Base-by-base conservation (phyloP, 2,329 filamentous ascomycete species). In the Verticillium nonalfalfae region DNA sequence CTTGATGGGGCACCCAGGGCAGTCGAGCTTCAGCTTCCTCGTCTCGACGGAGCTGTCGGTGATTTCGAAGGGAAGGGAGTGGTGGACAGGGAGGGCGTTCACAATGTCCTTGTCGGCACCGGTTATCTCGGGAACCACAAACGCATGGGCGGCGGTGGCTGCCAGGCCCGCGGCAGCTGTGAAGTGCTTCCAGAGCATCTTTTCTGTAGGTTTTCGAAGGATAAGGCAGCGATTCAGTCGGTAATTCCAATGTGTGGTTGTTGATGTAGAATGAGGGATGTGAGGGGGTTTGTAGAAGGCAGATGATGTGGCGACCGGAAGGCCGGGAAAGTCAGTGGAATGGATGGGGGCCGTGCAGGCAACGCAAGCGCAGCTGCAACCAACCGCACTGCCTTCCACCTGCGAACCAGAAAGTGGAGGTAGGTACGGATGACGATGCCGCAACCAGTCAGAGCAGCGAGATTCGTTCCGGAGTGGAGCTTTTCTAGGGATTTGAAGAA, bases 41-140 rank as follows among this genome's bases (percentile, higher is more conserved):
- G 66, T 67, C 65, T 78, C 65, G 45, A 74, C 66, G 31, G 72
- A 69, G 13, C 67, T 66, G 14, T 70, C 61, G 34, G 76, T 72
- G 61, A 78, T 69, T 57, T 75, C 72, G 11, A 50, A 50, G 7
- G 45, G 45, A 21, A 50, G 45, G 61, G 67, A 63, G 7, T 73
- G 63, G 65, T 76, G 61, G 33, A 66, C 61, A 40, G 76, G 75
- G 4, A 78, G 72, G 33, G 76, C 67, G 60, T 76, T 76, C 71
- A 80, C 74, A 66, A 78, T 69, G 45, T 75, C 73, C 61, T 75
- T 72, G 60, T 81, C 77, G 59, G 75, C 72, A 21, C 74, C 71
- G 63, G 76, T 75, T 61, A 80, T 71, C 67, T 79, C 74, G 61
- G 85, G 81, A 38, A 85, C 78, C 60, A 88, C 67, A 68, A 87